Percentiles rank a stretch among this genome's conserved stretches.
Evolutionary conservation across 1,284 basidiomycete species (phyloP).

Genomic region (Trichosporon asahii): DNA sequence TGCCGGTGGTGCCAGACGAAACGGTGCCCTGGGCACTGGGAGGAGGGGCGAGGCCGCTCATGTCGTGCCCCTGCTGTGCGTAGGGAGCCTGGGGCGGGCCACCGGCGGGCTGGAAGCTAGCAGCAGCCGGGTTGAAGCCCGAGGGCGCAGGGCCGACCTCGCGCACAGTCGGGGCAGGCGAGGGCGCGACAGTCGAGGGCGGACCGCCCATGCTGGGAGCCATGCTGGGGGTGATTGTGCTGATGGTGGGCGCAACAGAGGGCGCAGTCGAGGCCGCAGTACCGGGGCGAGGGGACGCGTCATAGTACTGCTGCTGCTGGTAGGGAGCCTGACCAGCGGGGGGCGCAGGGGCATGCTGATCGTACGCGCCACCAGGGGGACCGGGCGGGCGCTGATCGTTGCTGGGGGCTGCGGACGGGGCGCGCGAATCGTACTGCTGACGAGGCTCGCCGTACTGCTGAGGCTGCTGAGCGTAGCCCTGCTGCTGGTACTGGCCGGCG

Average conservation of each 20-base stretch:
- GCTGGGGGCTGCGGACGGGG: background rate
- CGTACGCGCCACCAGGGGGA: background rate
- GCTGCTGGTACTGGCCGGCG: constrained; percentile 4
- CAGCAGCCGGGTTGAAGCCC: background rate
- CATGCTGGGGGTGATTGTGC: constrained; percentile 8
- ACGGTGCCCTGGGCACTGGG: constrained; percentile 2
- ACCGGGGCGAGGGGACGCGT: background rate
- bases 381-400: background rate
- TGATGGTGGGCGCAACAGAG: background rate
- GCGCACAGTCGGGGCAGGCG: background rate
- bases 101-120: background rate
- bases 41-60: background rate
- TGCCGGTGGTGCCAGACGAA: background rate
- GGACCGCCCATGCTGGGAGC: background rate
- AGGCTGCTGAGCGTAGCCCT: background rate
- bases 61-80: background rate
- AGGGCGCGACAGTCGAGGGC: background rate
- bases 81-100: background rate
- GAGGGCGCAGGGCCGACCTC: background rate
- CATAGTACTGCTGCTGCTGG: background rate
- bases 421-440: background rate
- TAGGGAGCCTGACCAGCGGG: background rate
- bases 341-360: background rate
- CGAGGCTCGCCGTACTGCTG: background rate
- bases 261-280: background rate